phyloP scores from a whole-genome alignment of 208 protist genomes.

The Acanthamoeba royreba region DNA sequence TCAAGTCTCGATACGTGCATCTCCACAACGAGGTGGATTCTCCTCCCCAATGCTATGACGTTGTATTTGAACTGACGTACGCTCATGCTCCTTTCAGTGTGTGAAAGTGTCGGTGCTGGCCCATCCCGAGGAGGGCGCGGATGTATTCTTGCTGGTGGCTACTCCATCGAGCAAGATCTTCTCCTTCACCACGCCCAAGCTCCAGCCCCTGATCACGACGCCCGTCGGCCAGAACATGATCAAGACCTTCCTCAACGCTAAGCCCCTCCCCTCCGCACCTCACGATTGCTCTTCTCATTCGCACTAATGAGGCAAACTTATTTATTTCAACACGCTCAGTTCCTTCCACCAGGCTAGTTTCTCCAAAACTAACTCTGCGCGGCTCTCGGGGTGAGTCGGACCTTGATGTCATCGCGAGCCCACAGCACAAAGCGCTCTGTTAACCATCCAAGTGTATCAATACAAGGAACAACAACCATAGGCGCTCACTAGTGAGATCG shows the following conservation, averaged over 20 bases:
- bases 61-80: not conserved
- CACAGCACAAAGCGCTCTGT: not conserved
- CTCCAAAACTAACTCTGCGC: no score
- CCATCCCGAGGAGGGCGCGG: not conserved
- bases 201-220: not conserved
- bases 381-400: not conserved
- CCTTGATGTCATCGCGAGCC: not conserved
- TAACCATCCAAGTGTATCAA: not conserved
- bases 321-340: no score
- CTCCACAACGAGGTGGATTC: not conserved
- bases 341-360: no score
- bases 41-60: no score
- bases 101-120: not conserved
- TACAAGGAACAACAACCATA: not conserved
- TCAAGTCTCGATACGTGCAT: not conserved
- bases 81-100: not conserved
- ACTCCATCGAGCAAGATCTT: not conserved
- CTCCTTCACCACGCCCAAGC: not conserved
- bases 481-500: not conserved
- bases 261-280: not conserved
- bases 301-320: not conserved
- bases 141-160: not conserved
- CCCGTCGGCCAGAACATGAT: not conserved
- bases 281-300: not conserved
- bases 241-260: not conserved